Base-by-base conservation (phyloP, 352 stramenopile genomes). In the Phytophthora lateralis region DNA sequence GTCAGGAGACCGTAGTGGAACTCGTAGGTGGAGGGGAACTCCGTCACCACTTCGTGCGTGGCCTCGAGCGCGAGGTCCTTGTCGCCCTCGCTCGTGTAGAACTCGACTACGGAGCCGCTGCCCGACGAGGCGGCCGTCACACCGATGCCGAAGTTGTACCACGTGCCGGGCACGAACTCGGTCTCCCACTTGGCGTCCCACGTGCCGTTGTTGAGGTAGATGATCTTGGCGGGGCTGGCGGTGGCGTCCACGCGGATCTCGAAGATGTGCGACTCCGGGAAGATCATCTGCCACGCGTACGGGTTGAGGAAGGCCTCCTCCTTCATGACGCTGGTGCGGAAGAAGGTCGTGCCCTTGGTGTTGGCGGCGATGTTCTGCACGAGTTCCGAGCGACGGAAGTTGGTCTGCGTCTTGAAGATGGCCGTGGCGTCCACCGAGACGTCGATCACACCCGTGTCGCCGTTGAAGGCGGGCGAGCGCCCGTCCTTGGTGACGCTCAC, bases 111-210 rank as follows among this genome's bases (percentile, higher is more conserved):
- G 6, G 64, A 66, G 14, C 53, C 52, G 39, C 57, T 70, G 11
- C 32, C 64, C 18, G 66, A 48, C 1, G 41, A 50, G 26, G 62
- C 65, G 18, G 63, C 61, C 17, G 54, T 55, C 4, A 89, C 51
- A 1, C 63, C 75, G 41, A 89, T 77, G 17, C 79, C 79, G 43
- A 89, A 85, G 69, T 89, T 89, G 76, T 83, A 86, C 79, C 76
- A 89, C 32, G 75, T 86, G 35, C 65, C 69, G 8, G 56, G 51
- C 56, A 70, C 55, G 42, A 85, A 86, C 45, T 76, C 62, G 15
- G 69, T 74, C 43, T 76, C 47, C 72, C 76, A 89, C 75, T 80
- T 78, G 55, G 66, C 37, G n/a, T 85, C 74, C 2, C 24, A 68
- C 10, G 74, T 75, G 12, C 74, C 74, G 52, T 71, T 74, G 54